Base-by-base conservation (phyloP, 75 land plant genomes). In the Sequoia sempervirens region DNA sequence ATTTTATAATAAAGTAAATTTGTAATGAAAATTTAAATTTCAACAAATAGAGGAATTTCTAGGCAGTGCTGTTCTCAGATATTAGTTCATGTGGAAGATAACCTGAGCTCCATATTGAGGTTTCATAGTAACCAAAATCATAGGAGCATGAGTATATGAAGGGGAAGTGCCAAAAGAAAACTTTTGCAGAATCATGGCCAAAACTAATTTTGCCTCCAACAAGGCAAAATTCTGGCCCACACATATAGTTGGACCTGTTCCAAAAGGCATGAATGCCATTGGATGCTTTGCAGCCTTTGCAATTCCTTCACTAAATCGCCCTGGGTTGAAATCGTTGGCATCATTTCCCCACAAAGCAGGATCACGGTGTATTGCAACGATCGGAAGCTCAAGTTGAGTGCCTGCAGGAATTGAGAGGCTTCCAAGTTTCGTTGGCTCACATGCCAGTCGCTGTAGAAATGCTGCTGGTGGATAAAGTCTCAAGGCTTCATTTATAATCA, bases 301-400 rank as follows among this genome's bases (percentile, higher is more conserved):
- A 61, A 87, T 87, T 4, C 80, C 90, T 26, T 87, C 54, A 1
- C 81, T 64, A 80, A 91, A 91, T 54, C 95, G 82, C 30, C 84
- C 90, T 1, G 95, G 95, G 14, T 90, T 88, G 83, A 93, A 93
- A 87, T 91, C 90, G 26, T 89, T 83, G 7, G 88, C 91, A 76
- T 93, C 93, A 1, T 76, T 56, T 32, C 94, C 94, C 94, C 94
- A 93, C 2, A 89, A 81, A 1, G 86, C 82, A 8, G 81, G 81
- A 66, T 93, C 94, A 38, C 86, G 82, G 81, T 93, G 93, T 14
- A 93, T 64, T 5, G 88, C 83, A 26, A 90, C 83, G 37, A 89
- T 87, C 5, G 94, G 85, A 79, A 89, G 52, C 75, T 70, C 41
- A 75, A 92, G 15, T 13, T 82, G 80, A n/a, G 84, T 88, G 53